A percentile compares a stretch with the other conserved stretches of the same genome.
Conservation (phyloP, 495 filamentous ascomycete genomes). For the Parmelia sp. region DNA sequence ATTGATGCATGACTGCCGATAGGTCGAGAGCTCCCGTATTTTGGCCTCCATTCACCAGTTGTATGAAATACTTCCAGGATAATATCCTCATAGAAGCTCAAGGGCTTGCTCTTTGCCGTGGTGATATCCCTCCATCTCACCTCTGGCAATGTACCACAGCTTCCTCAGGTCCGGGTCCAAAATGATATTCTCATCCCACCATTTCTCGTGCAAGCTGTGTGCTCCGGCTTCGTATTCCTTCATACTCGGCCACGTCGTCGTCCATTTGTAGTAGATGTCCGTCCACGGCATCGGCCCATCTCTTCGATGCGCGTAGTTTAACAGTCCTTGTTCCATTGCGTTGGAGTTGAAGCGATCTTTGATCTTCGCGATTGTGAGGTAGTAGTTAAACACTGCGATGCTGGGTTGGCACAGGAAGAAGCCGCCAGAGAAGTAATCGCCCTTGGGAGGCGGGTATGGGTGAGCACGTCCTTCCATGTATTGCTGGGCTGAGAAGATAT, state of each 20-base stretch:
- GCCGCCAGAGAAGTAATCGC: slow-evolving; percentile 33
- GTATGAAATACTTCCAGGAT: neutral
- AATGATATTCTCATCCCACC: slow-evolving; percentile 28
- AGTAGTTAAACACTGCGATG: slow-evolving; percentile 35
- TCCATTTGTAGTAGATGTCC: slow-evolving; percentile 31
- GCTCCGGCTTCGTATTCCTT: slow-evolving; percentile 35
- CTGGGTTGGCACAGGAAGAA: slow-evolving; percentile 38
- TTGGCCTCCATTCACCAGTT: neutral
- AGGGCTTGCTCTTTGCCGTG: neutral
- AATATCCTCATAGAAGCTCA: neutral
- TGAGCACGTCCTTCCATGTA: slow-evolving; percentile 25
- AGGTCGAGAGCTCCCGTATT: neutral
- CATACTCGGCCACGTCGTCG: slow-evolving; percentile 30
- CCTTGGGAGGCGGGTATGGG: slow-evolving; percentile 29
- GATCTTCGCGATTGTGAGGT: slow-evolving; percentile 28
- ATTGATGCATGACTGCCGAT: neutral
- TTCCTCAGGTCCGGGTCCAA: slow-evolving; percentile 12
- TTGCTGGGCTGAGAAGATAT: slow-evolving; percentile 33
- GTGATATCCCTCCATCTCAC: slow-evolving; percentile 20
- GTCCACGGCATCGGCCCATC: slow-evolving; percentile 43
- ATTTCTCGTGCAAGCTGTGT: slow-evolving; percentile 39
- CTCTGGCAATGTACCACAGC: slow-evolving; percentile 18
- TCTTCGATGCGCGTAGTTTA: slow-evolving; percentile 40
- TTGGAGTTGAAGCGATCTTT: slow-evolving; percentile 30
- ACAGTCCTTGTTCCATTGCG: slow-evolving; percentile 39